phyloP scores from a whole-genome alignment of 345 rosid species.

The Rubroshorea leprosula region DNA sequence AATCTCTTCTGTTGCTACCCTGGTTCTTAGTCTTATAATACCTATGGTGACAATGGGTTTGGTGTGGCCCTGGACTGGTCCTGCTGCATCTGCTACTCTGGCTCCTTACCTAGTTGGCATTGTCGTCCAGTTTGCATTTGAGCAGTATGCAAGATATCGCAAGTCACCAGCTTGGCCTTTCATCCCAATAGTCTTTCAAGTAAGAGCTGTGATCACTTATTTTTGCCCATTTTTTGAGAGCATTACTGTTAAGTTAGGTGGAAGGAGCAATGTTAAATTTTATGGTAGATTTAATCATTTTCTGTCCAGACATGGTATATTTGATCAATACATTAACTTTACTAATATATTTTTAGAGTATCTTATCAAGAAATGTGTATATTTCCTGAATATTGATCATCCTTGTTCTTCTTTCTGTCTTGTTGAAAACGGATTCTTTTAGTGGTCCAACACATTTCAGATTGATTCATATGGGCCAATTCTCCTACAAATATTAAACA shows the following conservation, averaged over 20 bases:
- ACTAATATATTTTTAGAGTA: background rate
- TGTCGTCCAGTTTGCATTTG: slow-evolving; percentile 88
- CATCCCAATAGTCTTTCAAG: slow-evolving; percentile 86
- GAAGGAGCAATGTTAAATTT: too few relatives aligned
- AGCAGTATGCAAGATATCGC: slow-evolving; percentile 64
- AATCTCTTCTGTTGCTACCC: slow-evolving; percentile 76
- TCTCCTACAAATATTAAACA: slow-evolving; percentile 1
- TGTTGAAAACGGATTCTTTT: too few relatives aligned
- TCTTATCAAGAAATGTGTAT: too few relatives aligned
- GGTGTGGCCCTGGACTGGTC: slow-evolving; percentile 99
- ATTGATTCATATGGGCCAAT: background rate
- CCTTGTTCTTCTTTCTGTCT: too few relatives aligned
- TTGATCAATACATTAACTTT: background rate
- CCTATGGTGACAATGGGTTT: slow-evolving; percentile 99
- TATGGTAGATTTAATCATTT: too few relatives aligned
- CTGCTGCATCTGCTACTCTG: slow-evolving; percentile 96
- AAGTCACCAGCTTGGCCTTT: slow-evolving; percentile 80
- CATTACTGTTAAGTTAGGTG: background rate
- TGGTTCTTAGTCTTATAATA: slow-evolving; percentile 87
- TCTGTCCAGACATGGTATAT: background rate
- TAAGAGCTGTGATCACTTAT: slow-evolving; percentile 25
- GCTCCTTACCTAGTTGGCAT: slow-evolving; percentile 96
- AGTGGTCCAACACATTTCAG: too few relatives aligned
- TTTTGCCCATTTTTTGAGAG: background rate
- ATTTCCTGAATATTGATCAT: too few relatives aligned